These are phyloP conservation scores for Chaetomium olivaceum DNA, from an alignment of 2,329 filamentous ascomycete genomes.

Conservation along the genomic window DNA sequence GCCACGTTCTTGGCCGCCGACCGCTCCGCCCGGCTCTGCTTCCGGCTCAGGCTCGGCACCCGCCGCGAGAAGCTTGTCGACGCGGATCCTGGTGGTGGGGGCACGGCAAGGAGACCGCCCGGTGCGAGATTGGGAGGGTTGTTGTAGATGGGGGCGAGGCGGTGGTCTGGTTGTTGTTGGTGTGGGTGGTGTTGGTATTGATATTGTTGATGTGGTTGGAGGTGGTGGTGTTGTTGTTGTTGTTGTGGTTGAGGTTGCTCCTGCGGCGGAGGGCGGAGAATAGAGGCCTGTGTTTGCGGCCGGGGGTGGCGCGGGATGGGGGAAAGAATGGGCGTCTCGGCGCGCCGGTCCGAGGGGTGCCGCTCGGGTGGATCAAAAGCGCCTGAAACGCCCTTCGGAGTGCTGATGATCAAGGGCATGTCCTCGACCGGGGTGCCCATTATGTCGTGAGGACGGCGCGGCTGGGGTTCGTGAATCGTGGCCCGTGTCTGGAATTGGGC, in stretches of 20 bases:
- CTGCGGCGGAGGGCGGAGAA: conserved; percentile 52
- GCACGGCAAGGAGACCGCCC: conserved; percentile 9
- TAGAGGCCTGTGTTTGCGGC: conserved; percentile 38
- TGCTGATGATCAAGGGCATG: conserved; percentile 62
- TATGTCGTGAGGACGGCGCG: conserved; percentile 33
- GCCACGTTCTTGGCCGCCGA: conserved; percentile 64
- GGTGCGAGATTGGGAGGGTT: conserved; percentile 6
- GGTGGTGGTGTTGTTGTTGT: conserved; percentile 35
- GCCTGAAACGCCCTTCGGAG: conserved; percentile 56
- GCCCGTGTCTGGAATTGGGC: conserved; percentile 18
- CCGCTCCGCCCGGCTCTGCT: conserved; percentile 57
- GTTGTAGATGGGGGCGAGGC: background rate
- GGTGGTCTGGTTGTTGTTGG: background rate
- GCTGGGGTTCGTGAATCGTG: conserved; percentile 24
- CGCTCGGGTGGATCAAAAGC: conserved; percentile 51
- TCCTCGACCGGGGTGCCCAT: conserved; percentile 43
- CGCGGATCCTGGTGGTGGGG: conserved; percentile 37
- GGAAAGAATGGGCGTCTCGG: conserved; percentile 52
- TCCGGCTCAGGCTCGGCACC: conserved; percentile 48
- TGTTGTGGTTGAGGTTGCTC: conserved; percentile 33
- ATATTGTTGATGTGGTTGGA: conserved; percentile 47
- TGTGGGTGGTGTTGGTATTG: background rate
- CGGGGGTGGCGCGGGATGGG: conserved; percentile 56
- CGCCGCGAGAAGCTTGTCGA: conserved; percentile 41
- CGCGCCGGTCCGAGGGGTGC: conserved; percentile 37